phyloP scores from a whole-genome alignment of 495 filamentous ascomycete genomes.

The Opeltia flavorubescens region DNA sequence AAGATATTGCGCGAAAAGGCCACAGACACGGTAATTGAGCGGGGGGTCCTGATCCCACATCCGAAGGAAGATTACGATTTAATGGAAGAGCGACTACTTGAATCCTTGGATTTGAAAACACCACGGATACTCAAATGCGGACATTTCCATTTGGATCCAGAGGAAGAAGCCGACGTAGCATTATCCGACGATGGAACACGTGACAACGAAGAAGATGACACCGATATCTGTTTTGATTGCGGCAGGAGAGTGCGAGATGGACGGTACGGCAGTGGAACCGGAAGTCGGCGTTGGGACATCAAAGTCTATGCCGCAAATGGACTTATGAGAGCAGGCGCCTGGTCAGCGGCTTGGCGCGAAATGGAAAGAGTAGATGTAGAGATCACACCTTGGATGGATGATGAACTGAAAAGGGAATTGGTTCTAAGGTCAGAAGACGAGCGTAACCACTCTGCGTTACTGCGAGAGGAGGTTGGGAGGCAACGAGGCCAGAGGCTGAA shows the following conservation, averaged over 20 bases:
- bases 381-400: slow-evolving; percentile 56
- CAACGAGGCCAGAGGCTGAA: slow-evolving; percentile 26
- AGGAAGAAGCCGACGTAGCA: slow-evolving; percentile 25
- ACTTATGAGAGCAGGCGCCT: slow-evolving; percentile 79
- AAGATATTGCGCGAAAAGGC: slow-evolving; percentile 60
- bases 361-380: slow-evolving; percentile 97
- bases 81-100: slow-evolving; percentile 81
- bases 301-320: slow-evolving; percentile 90
- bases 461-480: slow-evolving; percentile 8
- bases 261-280: slow-evolving; percentile 14
- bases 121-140: slow-evolving; percentile 67
- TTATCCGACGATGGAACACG: slow-evolving; percentile 15
- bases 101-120: slow-evolving; percentile 64
- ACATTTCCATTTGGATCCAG: slow-evolving; percentile 38
- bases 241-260: slow-evolving; percentile 18
- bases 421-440: slow-evolving; percentile 31
- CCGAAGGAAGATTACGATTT: slow-evolving; percentile 83
- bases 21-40: slow-evolving; percentile 63
- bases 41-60: slow-evolving; percentile 78
- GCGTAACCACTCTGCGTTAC: slow-evolving; percentile 13
- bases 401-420: slow-evolving; percentile 33
- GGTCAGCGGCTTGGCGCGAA: slow-evolving; percentile 86
- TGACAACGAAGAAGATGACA: slow-evolving; percentile 30
- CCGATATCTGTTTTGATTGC: slow-evolving; percentile 25
- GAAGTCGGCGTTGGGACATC: slow-evolving; percentile 58